Conservation (phyloP, 2,329 filamentous ascomycete species). For the Phoma sp. region DNA sequence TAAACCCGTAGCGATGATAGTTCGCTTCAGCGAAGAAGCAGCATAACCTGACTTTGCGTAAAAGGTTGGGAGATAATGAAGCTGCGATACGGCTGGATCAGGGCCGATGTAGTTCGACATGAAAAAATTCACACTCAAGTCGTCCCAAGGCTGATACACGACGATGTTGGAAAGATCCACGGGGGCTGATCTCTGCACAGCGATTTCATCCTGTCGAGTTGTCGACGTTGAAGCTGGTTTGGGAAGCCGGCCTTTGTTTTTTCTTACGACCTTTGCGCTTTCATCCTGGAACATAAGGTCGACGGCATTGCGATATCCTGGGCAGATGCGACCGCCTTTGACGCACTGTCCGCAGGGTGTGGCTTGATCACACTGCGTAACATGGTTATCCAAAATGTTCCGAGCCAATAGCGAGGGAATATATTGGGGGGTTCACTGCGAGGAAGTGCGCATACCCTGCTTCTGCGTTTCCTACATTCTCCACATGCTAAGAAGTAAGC, state of each 20-base stretch:
- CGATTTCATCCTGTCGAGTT: neutral
- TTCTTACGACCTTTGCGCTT: conserved; percentile 28
- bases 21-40: conserved; percentile 21
- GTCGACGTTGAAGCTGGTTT: neutral
- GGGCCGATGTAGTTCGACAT: conserved; percentile 35
- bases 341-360: conserved; percentile 37
- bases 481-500: conserved; percentile 21
- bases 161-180: conserved; percentile 27
- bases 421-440: neutral
- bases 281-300: conserved; percentile 41
- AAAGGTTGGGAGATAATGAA: conserved; percentile 32
- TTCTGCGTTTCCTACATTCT: conserved; percentile 40
- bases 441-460: conserved; percentile 24
- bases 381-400: conserved; percentile 1
- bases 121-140: conserved; percentile 37
- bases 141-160: conserved; percentile 31
- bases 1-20: conserved; percentile 33
- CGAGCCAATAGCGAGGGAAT: conserved; percentile 1
- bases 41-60: conserved; percentile 25
- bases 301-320: conserved; percentile 34
- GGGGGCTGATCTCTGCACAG: conserved; percentile 2
- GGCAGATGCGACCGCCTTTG: conserved; percentile 32
- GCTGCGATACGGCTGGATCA: conserved; percentile 28
- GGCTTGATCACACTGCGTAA: conserved; percentile 33
- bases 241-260: conserved; percentile 12